phyloP scores from a whole-genome alignment of 352 stramenopile genomes.

The Pythium plurisporium region DNA sequence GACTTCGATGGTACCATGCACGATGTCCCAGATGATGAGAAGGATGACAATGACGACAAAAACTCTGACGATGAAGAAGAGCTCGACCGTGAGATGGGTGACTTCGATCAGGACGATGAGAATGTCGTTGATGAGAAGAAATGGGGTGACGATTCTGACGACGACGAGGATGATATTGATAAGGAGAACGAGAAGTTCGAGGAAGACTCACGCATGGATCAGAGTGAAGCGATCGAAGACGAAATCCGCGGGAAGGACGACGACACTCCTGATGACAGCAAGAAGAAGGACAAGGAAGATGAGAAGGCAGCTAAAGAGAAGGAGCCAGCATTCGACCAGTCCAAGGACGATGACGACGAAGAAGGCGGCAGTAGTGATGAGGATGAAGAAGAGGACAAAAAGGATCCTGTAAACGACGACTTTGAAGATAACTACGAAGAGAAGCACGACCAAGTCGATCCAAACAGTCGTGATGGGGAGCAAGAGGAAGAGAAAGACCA shows the following conservation, averaged over 20 bases:
- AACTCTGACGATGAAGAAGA: slow-evolving; percentile 93
- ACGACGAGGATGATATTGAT: slow-evolving; percentile 93
- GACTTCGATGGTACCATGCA: slow-evolving; percentile 99
- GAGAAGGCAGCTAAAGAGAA: slow-evolving; percentile 54
- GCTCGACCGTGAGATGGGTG: slow-evolving; percentile 98
- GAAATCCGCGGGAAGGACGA: slow-evolving; percentile 86
- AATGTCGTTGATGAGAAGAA: slow-evolving; percentile 99
- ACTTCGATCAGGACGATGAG: slow-evolving; percentile 94
- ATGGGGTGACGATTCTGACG: slow-evolving; percentile 93
- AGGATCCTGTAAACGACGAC: slow-evolving; percentile 84
- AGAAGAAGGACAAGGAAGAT: slow-evolving; percentile 80
- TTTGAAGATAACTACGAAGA: slow-evolving; percentile 64
- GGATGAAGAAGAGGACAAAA: slow-evolving; percentile 38
- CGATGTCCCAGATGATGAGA: slow-evolving; percentile 93
- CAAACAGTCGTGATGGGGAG: slow-evolving; percentile 28
- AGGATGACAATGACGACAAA: slow-evolving; percentile 81
- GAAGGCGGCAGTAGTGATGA: slow-evolving; percentile 53
- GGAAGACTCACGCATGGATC: slow-evolving; percentile 79
- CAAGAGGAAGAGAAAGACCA: slow-evolving; percentile 52
- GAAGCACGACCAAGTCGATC: slow-evolving; percentile 39
- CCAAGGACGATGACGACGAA: slow-evolving; percentile 48
- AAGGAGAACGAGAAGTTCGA: slow-evolving; percentile 95
- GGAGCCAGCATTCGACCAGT: slow-evolving; percentile 59
- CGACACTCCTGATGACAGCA: slow-evolving; percentile 40
- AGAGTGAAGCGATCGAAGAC: slow-evolving; percentile 73